Evolutionary conservation across 257 asterid species (phyloP), one percentile per base, ranked within the genome.

Genomic region (Primulina eburnea): DNA sequence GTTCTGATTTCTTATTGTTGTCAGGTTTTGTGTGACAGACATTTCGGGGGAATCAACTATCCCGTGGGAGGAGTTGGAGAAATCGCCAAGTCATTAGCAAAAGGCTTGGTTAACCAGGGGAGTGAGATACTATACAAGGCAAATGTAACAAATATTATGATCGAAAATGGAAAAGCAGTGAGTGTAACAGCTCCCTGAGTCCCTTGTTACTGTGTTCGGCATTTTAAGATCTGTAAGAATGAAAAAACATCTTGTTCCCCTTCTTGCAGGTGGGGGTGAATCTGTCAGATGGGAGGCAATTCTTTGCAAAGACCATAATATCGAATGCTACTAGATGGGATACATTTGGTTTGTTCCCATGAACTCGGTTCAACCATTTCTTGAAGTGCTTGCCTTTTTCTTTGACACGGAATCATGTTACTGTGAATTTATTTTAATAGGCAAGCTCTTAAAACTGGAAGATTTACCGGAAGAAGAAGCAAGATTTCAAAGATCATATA

Each of bases 281-380:
- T 73, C 82, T 94, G 76, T 91, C 99, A 40, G 89, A 94, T 72
- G 96, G 97, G 55, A 88, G 92, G 72, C 81, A 84, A 73, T 85
- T 87, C 70, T 88, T 76, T 77, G 97, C 99, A 53, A 89, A 89
- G 82, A 91, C 99, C 71, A 58, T 86, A 63, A 83, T 94, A 73
- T 94, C 97, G 16, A 94, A 94, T 71, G 99, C 97, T 62, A 91
- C 99, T 73, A 86, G 99, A 91, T 94, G 99, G 99, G 99, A 94
- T 81, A 94, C 97, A 58, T 94, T 94, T 75, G 99, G 97, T 94
- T 68, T 76, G 88, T 81, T 80, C 56, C 33, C 71, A 18, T 30
- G 50, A 71, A 76, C 80, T 71, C 74, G 62, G 56, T 62, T 75
- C 32, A 26, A 70, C 67, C 53, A 59, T 70, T 30, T 17, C 35